Conservation (phyloP, 73 alveolate species). For the Paramecium bursaria region DNA sequence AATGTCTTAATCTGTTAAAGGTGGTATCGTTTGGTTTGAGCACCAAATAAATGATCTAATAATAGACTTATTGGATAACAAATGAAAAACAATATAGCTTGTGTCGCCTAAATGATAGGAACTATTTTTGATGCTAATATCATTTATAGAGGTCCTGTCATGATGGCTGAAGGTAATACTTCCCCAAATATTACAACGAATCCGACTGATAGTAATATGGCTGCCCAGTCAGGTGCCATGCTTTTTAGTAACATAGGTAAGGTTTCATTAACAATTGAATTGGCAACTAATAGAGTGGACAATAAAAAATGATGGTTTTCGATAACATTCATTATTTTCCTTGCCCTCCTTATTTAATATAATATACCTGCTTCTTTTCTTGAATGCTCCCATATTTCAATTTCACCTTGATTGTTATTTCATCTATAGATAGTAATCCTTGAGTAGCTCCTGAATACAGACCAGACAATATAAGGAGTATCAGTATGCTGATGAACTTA, state of each 20-base stretch:
- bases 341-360: background rate
- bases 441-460: slow-evolving; percentile 32
- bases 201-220: slow-evolving; percentile 87
- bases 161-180: slow-evolving; percentile 93
- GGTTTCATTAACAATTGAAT: slow-evolving; percentile 93
- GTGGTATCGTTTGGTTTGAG: slow-evolving; percentile 1
- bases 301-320: slow-evolving; percentile 90
- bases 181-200: slow-evolving; percentile 92
- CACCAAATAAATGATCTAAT: slow-evolving; percentile 75
- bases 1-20: background rate
- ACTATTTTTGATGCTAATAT: slow-evolving; percentile 86
- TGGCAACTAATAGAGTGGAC: slow-evolving; percentile 89
- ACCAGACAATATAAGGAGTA: slow-evolving; percentile 52
- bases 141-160: slow-evolving; percentile 93
- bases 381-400: background rate
- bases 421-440: slow-evolving; percentile 51
- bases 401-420: slow-evolving; percentile 12
- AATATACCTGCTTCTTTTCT: slow-evolving; percentile 48
- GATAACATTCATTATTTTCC: slow-evolving; percentile 80
- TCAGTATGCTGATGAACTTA: too few relatives aligned
- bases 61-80: slow-evolving; percentile 77
- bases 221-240: slow-evolving; percentile 87
- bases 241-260: slow-evolving; percentile 92
- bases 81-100: slow-evolving; percentile 65
- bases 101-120: slow-evolving; percentile 78